Evolutionary conservation across 768 basidiomycete genomes (phyloP).

Genomic region (Suillus alpinus): DNA sequence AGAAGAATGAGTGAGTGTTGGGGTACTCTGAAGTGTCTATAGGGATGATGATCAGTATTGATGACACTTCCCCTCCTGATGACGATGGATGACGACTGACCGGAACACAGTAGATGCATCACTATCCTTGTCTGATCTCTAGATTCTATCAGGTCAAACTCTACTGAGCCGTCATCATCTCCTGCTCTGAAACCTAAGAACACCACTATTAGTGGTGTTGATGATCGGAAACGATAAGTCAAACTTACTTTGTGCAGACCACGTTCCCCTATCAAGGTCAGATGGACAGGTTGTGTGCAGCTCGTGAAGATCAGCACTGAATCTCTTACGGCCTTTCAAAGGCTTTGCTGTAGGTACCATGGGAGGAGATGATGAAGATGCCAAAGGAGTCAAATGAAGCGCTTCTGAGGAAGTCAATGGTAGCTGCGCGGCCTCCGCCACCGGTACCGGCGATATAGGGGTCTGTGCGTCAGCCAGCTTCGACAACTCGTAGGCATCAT

Average conservation of each 20-base stretch:
- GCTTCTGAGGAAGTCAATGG: neutral
- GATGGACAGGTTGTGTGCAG: conserved; percentile 35
- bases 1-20: conserved; percentile 51
- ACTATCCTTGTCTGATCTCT: conserved; percentile 34
- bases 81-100: conserved; percentile 25
- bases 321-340: conserved; percentile 56
- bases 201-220: neutral
- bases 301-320: conserved; percentile 54
- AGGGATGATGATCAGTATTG: neutral
- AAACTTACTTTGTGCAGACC: conserved; percentile 42
- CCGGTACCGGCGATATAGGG: neutral
- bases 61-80: neutral
- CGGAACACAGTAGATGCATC: conserved; percentile 49
- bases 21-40: conserved; percentile 71
- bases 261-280: conserved; percentile 36
- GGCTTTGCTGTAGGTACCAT: conserved; percentile 3
- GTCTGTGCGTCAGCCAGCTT: neutral
- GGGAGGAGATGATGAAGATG: neutral
- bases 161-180: conserved; percentile 67
- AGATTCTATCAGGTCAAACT: conserved; percentile 41
- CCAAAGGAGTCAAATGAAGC: neutral
- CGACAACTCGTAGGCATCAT: neutral
- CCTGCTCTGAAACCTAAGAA: conserved; percentile 47
- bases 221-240: neutral
- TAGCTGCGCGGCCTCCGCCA: neutral